These are phyloP conservation scores for Cladosporium sp. DNA, from an alignment of 2,329 filamentous ascomycete species.

Conservation along the genomic window DNA sequence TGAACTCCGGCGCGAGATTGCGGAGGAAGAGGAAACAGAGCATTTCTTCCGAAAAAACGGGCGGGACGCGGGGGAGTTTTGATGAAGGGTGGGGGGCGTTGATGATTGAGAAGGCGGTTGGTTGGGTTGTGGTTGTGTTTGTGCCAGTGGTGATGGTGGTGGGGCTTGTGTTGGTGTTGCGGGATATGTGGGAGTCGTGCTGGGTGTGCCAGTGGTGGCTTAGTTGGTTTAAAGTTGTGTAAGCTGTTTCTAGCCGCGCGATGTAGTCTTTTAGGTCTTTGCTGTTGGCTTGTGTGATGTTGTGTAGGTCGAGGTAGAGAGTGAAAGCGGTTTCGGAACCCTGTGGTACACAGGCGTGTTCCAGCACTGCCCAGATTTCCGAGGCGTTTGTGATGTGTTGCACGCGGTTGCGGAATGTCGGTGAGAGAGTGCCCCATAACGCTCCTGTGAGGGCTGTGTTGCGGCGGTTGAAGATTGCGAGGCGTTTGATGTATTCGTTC, in stretches of 20 bases:
- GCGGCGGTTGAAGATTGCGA: slow-evolving; percentile 29
- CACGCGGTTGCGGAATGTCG: slow-evolving; percentile 23
- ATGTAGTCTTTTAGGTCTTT: slow-evolving; percentile 25
- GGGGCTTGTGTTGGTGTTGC: not conserved
- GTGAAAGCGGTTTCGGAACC: slow-evolving; percentile 25
- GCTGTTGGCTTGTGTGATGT: slow-evolving; percentile 21
- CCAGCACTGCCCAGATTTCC: slow-evolving; percentile 25
- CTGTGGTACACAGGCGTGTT: slow-evolving; percentile 27
- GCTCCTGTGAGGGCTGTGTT: slow-evolving; percentile 25
- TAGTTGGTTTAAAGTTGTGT: slow-evolving; percentile 23
- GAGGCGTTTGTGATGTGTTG: slow-evolving; percentile 19
- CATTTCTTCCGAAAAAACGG: slow-evolving; percentile 25
- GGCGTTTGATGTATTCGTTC: slow-evolving; percentile 32
- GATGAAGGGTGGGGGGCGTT: slow-evolving; percentile 2
- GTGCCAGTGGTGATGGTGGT: not conserved
- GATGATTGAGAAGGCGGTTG: not conserved
- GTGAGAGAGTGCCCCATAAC: slow-evolving; percentile 22
- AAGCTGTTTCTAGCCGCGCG: slow-evolving; percentile 23
- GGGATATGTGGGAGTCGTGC: not conserved
- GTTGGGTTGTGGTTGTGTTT: not conserved
- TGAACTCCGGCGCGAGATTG: slow-evolving; percentile 22
- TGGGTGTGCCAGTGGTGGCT: slow-evolving; percentile 11
- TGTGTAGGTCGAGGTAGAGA: slow-evolving; percentile 23
- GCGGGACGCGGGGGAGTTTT: slow-evolving; percentile 8
- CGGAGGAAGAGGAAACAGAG: slow-evolving; percentile 28